Evolutionary conservation across 2,329 filamentous ascomycete genomes (phyloP).

Genomic region (Penicillium sclerotigenum): DNA sequence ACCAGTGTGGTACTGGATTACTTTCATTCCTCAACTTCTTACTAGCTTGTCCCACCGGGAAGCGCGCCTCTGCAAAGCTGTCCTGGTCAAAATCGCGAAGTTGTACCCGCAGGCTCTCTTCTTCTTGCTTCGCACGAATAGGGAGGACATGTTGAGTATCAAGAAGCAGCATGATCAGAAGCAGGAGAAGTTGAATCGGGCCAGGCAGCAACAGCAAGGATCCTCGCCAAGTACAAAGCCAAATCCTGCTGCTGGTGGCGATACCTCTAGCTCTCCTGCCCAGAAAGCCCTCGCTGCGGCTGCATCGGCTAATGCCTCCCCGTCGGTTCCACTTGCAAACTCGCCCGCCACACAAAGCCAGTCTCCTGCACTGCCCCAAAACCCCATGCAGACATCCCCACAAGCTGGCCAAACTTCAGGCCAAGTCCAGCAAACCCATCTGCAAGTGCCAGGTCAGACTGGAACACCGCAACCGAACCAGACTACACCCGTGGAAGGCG

Average conservation of each 20-base stretch:
- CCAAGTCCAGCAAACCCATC: conserved; percentile 20
- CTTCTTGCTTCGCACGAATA: conserved; percentile 87
- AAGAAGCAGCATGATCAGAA: conserved; percentile 77
- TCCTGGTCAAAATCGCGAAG: conserved; percentile 91
- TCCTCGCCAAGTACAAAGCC: conserved; percentile 38
- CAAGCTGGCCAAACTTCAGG: conserved; percentile 22
- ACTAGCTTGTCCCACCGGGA: conserved; percentile 90
- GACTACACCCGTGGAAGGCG: conserved; percentile 23
- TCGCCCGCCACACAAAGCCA: conserved; percentile 24
- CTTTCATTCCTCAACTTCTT: conserved; percentile 93
- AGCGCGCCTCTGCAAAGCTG: conserved; percentile 76
- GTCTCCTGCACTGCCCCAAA: conserved; percentile 24
- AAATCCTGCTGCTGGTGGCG: conserved; percentile 44
- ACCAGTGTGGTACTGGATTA: conserved; percentile 99
- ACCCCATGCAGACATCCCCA: conserved; percentile 18
- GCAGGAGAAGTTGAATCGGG: conserved; percentile 57
- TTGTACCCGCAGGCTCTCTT: conserved; percentile 93
- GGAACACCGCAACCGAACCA: conserved; percentile 20
- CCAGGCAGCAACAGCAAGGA: conserved; percentile 57
- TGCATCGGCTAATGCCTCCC: conserved; percentile 25
- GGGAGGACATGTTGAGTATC: conserved; percentile 89
- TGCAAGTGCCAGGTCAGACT: conserved; percentile 32
- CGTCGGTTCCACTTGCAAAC: conserved; percentile 22
- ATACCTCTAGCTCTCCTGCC: conserved; percentile 39
- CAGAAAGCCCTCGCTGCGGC: conserved; percentile 49